Evolutionary conservation across 2,329 filamentous ascomycete species (phyloP).

Genomic region (Hypoxylon sp.): DNA sequence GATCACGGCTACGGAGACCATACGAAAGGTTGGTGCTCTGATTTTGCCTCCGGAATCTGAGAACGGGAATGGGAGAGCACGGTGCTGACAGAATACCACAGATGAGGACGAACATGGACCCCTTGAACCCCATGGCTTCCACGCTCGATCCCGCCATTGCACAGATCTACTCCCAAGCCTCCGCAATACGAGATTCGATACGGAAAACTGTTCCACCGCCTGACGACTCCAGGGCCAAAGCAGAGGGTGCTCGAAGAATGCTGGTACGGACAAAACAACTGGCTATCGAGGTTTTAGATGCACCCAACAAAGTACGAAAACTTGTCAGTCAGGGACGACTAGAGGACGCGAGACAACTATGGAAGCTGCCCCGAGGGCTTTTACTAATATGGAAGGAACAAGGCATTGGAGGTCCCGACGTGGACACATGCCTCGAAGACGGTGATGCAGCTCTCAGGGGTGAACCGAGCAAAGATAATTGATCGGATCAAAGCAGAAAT

Average conservation of each 20-base stretch:
- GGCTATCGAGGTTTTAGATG: slow-evolving; percentile 69
- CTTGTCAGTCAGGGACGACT: slow-evolving; percentile 67
- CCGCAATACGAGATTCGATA: slow-evolving; percentile 61
- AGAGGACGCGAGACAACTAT: slow-evolving; percentile 67
- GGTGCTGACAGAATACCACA: slow-evolving; percentile 43
- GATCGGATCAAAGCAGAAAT: no score
- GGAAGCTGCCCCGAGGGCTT: slow-evolving; percentile 62
- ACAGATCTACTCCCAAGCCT: slow-evolving; percentile 73
- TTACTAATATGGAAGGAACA: slow-evolving; percentile 63
- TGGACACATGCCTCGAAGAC: slow-evolving; percentile 61
- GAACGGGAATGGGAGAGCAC: neutral
- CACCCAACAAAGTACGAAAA: slow-evolving; percentile 65
- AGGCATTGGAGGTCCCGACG: slow-evolving; percentile 63
- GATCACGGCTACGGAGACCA: slow-evolving; percentile 96
- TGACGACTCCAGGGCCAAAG: slow-evolving; percentile 50
- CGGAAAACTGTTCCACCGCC: slow-evolving; percentile 58
- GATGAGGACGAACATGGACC: slow-evolving; percentile 85
- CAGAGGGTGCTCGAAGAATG: slow-evolving; percentile 47
- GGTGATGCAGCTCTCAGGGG: slow-evolving; percentile 60
- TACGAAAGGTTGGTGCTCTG: slow-evolving; percentile 68
- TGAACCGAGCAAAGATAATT: slow-evolving; percentile 41
- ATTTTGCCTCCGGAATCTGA: neutral
- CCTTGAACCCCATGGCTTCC: slow-evolving; percentile 75
- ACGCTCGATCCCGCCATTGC: slow-evolving; percentile 77
- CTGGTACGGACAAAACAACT: slow-evolving; percentile 60